Evolutionary conservation across 495 filamentous ascomycete species (phyloP).

Genomic region (Penicillium pancosmium): DNA sequence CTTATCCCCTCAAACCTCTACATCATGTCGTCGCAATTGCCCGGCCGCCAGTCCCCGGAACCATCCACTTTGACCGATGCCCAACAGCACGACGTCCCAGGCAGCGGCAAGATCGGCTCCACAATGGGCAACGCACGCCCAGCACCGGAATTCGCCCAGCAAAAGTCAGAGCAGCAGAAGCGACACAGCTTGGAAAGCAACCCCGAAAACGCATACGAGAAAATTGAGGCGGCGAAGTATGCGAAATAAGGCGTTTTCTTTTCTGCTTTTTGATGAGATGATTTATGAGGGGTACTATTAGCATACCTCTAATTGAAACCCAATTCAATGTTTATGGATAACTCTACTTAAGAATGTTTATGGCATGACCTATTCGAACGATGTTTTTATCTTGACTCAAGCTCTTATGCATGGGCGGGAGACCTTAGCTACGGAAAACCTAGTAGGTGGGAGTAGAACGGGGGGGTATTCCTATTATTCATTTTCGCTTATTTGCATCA

Average conservation of each 20-base stretch:
- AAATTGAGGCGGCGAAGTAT: conserved; percentile 67
- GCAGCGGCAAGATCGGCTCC: conserved; percentile 55
- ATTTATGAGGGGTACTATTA: background rate
- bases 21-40: conserved; percentile 43
- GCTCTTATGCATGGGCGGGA: no score
- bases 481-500: background rate
- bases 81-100: conserved; percentile 62
- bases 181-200: conserved; percentile 54
- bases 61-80: conserved; percentile 67
- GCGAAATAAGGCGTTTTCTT: conserved; percentile 37
- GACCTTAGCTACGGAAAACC: no score
- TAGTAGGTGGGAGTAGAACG: no score
- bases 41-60: conserved; percentile 80
- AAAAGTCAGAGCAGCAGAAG: conserved; percentile 42
- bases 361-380: no score
- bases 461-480: no score
- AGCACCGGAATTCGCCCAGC: conserved; percentile 37
- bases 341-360: no score
- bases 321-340: no score
- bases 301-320: no score
- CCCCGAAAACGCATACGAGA: conserved; percentile 70
- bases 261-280: background rate
- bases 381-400: no score
- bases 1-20: conserved; percentile 8
- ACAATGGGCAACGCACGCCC: conserved; percentile 22